A percentile compares a stretch with the other conserved stretches of the same genome.
Conservation (phyloP, 768 basidiomycete species). For the Serendipita sp. region DNA sequence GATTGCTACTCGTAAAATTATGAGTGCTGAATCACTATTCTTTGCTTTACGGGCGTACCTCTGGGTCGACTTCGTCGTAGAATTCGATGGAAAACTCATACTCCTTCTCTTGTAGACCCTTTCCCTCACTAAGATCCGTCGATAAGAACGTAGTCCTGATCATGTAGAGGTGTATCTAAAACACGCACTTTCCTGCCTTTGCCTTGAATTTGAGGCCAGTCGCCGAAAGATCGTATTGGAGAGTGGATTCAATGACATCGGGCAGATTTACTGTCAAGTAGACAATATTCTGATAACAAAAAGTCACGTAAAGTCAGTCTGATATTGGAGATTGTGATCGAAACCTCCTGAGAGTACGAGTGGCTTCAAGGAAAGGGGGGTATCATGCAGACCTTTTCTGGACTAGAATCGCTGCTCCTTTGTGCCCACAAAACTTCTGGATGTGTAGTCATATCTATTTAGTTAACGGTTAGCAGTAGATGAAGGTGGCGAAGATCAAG, state of each 20-base stretch:
- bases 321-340: not conserved
- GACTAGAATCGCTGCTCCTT: slow-evolving; percentile 49
- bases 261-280: slow-evolving; percentile 75
- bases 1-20: slow-evolving; percentile 29
- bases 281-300: slow-evolving; percentile 53
- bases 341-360: slow-evolving; percentile 6
- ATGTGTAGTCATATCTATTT: slow-evolving; percentile 30
- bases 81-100: slow-evolving; percentile 67
- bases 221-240: slow-evolving; percentile 43
- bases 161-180: not conserved
- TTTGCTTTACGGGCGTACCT: slow-evolving; percentile 30
- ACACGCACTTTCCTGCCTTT: slow-evolving; percentile 40
- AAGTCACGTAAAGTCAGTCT: not conserved
- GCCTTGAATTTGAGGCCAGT: slow-evolving; percentile 49
- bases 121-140: slow-evolving; percentile 16
- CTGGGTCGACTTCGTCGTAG: slow-evolving; percentile 56
- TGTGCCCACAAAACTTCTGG: slow-evolving; percentile 95
- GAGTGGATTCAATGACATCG: slow-evolving; percentile 40
- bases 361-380: not conserved
- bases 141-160: slow-evolving; percentile 14
- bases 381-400: slow-evolving; percentile 41
- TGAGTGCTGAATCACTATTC: slow-evolving; percentile 4
- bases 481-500: no score
- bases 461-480: no score
- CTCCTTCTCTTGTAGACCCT: slow-evolving; percentile 33